phyloP scores from a whole-genome alignment of 2,329 filamentous ascomycete species.

The Penicillium capsulatum region DNA sequence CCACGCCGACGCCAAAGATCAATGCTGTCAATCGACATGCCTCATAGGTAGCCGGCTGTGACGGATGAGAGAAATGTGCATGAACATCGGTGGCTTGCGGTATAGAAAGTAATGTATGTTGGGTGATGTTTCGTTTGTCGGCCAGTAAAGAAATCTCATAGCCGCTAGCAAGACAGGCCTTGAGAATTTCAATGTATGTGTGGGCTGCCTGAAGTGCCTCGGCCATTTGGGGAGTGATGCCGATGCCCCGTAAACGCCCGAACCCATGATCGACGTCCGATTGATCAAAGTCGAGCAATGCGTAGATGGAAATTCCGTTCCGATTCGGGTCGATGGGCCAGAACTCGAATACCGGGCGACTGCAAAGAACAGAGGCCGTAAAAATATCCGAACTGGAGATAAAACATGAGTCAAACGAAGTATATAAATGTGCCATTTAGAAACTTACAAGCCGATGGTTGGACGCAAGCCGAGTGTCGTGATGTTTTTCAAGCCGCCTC shows the following conservation, averaged over 20 bases:
- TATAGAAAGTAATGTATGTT: conserved; percentile 35
- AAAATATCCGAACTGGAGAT: conserved; percentile 29
- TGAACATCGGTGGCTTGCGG: conserved; percentile 23
- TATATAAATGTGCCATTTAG: background rate
- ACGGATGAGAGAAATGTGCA: conserved; percentile 16
- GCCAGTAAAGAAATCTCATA: conserved; percentile 25
- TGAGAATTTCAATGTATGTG: conserved; percentile 30
- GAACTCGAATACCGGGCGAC: conserved; percentile 25
- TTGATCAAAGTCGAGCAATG: conserved; percentile 25
- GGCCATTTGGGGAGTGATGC: conserved; percentile 27
- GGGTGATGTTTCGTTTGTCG: conserved; percentile 40
- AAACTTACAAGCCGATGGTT: conserved; percentile 37
- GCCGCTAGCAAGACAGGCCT: conserved; percentile 18
- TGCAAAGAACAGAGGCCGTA: conserved; percentile 20
- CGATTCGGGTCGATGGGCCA: conserved; percentile 23
- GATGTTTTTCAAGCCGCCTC: conserved; percentile 37
- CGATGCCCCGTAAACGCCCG: conserved; percentile 21
- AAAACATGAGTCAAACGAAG: too few species aligned
- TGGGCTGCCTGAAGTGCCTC: conserved; percentile 32
- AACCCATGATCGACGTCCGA: conserved; percentile 26
- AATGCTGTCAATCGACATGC: conserved; percentile 34
- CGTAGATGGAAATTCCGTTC: conserved; percentile 18
- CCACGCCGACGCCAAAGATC: conserved; percentile 37
- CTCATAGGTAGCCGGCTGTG: conserved; percentile 31
- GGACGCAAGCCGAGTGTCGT: conserved; percentile 35